phyloP scores from a whole-genome alignment of 1,284 basidiomycete species.

The Heterobasidion occidentale region DNA sequence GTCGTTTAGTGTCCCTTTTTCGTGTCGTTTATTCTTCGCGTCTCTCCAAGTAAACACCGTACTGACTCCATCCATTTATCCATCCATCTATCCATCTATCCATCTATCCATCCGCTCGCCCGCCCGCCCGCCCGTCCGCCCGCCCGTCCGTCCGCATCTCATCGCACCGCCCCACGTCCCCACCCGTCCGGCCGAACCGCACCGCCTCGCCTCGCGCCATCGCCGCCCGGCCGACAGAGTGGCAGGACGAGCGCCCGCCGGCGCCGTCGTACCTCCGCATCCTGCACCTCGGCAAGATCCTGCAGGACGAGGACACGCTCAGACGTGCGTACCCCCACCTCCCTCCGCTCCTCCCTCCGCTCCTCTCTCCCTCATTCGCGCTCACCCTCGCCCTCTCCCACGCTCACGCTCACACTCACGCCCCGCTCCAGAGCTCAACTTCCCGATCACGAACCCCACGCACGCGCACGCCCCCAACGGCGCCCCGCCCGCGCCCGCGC shows the following conservation, averaged over 20 bases:
- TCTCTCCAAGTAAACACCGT: too few relatives aligned
- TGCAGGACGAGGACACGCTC: conserved; percentile 78
- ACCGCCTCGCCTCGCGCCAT: neutral
- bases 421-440: conserved; percentile 34
- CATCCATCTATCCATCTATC: neutral
- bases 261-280: conserved; percentile 74
- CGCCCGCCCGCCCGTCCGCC: too few relatives aligned
- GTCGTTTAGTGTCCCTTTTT: neutral
- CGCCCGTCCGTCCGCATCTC: neutral
- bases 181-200: too few relatives aligned
- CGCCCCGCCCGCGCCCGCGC: neutral
- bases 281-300: conserved; percentile 74
- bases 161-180: neutral
- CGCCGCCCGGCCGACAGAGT: neutral
- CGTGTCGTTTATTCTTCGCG: neutral
- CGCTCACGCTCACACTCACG: too few relatives aligned
- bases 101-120: neutral
- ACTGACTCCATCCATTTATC: neutral
- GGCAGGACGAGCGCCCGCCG: conserved; percentile 43
- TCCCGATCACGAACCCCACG: conserved; percentile 34
- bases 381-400: too few relatives aligned
- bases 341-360: conserved; percentile 4
- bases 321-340: conserved; percentile 40
- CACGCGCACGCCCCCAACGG: conserved; percentile 1
- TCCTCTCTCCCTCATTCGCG: neutral